Percentiles rank a stretch among this genome's conserved stretches.
Evolutionary conservation across 2,329 filamentous ascomycete species (phyloP).

Genomic region (Clonostachys solani): DNA sequence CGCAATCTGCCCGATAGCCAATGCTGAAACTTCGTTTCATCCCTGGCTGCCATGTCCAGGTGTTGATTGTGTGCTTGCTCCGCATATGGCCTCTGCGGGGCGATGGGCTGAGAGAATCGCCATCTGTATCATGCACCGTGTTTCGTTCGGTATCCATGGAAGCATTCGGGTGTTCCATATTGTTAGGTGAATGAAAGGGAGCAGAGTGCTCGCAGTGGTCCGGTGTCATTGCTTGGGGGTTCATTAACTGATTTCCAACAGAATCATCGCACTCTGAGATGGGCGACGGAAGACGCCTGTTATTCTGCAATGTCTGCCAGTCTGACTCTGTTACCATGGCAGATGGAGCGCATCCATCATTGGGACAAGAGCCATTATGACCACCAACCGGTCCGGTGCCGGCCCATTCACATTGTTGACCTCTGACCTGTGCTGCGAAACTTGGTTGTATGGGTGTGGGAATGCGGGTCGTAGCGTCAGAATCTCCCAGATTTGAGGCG

Average conservation of each 20-base stretch:
- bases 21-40: slow-evolving; percentile 73
- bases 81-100: slow-evolving; percentile 52
- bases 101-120: slow-evolving; percentile 35
- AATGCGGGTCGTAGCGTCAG: slow-evolving; percentile 36
- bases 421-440: slow-evolving; percentile 50
- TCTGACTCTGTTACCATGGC: slow-evolving; percentile 37
- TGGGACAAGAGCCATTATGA: slow-evolving; percentile 27
- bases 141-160: slow-evolving; percentile 28
- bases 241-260: slow-evolving; percentile 26
- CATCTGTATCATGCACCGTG: slow-evolving; percentile 16
- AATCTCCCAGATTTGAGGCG: background rate
- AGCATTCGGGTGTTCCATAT: slow-evolving; percentile 30
- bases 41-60: slow-evolving; percentile 56
- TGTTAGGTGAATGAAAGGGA: background rate
- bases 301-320: slow-evolving; percentile 49
- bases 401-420: slow-evolving; percentile 40
- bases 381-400: slow-evolving; percentile 18
- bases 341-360: slow-evolving; percentile 34
- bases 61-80: slow-evolving; percentile 55
- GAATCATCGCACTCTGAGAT: slow-evolving; percentile 52
- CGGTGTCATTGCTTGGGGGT: slow-evolving; percentile 3
- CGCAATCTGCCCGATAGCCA: slow-evolving; percentile 73
- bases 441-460: slow-evolving; percentile 57
- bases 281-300: slow-evolving; percentile 52
- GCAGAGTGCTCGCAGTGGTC: background rate